phyloP scores from a whole-genome alignment of 2,329 filamentous ascomycete species.

The Talaromyces sp. region DNA sequence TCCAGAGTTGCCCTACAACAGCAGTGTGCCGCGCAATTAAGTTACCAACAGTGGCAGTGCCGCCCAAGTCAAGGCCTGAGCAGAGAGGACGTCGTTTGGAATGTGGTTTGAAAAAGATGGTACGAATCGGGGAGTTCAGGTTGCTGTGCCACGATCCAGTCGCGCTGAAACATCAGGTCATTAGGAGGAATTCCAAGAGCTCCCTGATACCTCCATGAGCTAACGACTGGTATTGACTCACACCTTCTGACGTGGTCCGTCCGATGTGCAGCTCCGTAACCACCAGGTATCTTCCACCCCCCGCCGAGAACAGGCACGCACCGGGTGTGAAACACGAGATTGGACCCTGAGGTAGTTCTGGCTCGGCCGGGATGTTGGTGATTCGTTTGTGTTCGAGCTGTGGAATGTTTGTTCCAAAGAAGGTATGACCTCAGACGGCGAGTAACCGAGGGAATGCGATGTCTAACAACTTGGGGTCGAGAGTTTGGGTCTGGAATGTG shows the following conservation, averaged over 20 bases:
- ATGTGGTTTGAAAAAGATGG: slow-evolving; percentile 1
- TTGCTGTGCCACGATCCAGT: slow-evolving; percentile 14
- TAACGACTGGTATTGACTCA: slow-evolving; percentile 12
- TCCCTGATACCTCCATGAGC: slow-evolving; percentile 19
- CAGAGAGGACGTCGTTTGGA: background rate
- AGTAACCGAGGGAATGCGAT: slow-evolving; percentile 4
- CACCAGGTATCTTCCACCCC: slow-evolving; percentile 12
- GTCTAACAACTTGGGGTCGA: background rate
- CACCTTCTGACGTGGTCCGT: slow-evolving; percentile 12
- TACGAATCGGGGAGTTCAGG: background rate
- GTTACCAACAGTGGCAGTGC: slow-evolving; percentile 17
- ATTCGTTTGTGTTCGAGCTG: background rate
- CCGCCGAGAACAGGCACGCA: slow-evolving; percentile 19
- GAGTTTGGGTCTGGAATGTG: slow-evolving; percentile 12
- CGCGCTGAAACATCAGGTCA: slow-evolving; percentile 29
- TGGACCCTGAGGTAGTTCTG: background rate
- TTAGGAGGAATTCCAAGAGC: slow-evolving; percentile 22
- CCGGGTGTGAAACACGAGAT: slow-evolving; percentile 17
- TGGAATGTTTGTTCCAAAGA: slow-evolving; percentile 18
- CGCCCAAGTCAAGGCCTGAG: slow-evolving; percentile 17
- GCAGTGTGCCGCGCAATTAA: background rate
- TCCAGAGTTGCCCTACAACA: background rate
- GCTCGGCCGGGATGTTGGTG: background rate
- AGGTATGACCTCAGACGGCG: slow-evolving; percentile 3
- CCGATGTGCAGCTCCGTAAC: slow-evolving; percentile 4